Base-by-base conservation (phyloP, 2,329 filamentous ascomycete species). In the Arthroderma sp. region DNA sequence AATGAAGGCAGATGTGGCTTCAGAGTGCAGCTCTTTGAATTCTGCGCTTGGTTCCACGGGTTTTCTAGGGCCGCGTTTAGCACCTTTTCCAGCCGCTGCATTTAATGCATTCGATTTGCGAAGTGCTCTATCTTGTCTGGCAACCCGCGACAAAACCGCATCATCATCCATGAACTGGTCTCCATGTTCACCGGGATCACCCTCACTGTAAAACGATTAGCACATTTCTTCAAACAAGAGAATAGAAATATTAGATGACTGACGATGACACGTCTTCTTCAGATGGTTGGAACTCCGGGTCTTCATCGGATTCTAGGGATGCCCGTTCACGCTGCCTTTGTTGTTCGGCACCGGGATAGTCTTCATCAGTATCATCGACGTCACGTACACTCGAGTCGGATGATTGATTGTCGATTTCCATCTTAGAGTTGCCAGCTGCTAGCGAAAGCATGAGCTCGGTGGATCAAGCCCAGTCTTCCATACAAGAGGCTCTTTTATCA, bases 1-100 rank as follows among this genome's bases (percentile, higher is more conserved):
- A 44, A 71, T 69, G 48, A 71, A 71, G 11, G 69, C 68, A 39
- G 64, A 64, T 1, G 66, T 70, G 28, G 69, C 69, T 46, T 67
- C 61, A 4, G 66, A 66, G 53, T 70, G 67, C 38, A 70, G 50
- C 11, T 64, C 53, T 40, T 68, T 70, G 57, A 72, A 72, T 44
- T 71, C 68, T 6, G 60, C 58, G 40, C 66, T 67, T 10, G 69
- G 69, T 42, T 71, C 69, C 36, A 70, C 34, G 4, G 68, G 61
- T 50, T 65, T 68, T 29, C 67, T 63, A 11, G 66, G 66, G 3
- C 69, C 69, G 53, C 66, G 59, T 50, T 63, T 69, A 53, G 67
- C 57, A 22, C 68, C 68, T 43, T 45, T 49, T 3, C 39, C 42
- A n/a, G 40, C 40, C 40, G 45, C 40, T 27, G 30, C 37, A 11